phyloP scores from a whole-genome alignment of 2,329 filamentous ascomycete genomes.

The Trichoderma breve region DNA sequence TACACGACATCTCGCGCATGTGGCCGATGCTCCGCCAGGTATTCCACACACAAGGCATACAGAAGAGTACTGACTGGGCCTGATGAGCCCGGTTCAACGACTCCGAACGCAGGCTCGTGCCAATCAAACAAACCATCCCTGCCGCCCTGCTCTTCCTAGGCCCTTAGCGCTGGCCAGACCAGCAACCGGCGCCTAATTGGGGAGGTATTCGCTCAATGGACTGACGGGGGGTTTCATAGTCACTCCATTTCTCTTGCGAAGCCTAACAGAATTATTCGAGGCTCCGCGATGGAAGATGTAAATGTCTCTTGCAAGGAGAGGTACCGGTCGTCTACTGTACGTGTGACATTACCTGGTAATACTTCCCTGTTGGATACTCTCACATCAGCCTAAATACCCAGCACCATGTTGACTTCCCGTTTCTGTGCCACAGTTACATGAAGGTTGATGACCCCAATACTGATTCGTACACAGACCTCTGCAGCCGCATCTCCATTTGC shows the following conservation, averaged over 20 bases:
- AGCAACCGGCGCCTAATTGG: background rate
- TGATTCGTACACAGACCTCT: background rate
- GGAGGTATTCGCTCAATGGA: background rate
- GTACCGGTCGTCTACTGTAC: background rate
- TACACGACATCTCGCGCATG: background rate
- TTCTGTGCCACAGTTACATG: background rate
- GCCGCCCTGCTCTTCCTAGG: background rate
- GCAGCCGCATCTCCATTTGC: background rate
- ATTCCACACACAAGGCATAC: background rate
- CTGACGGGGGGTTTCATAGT: constrained; percentile 1
- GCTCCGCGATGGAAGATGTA: background rate
- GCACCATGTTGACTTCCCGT: background rate
- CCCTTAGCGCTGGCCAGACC: constrained; percentile 6
- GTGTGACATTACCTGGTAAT: background rate
- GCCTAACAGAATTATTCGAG: background rate
- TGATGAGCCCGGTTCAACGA: background rate
- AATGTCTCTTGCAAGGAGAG: background rate
- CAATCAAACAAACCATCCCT: constrained; percentile 2
- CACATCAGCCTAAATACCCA: constrained; percentile 6
- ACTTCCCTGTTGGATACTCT: background rate
- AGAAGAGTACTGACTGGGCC: background rate
- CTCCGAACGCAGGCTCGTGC: background rate
- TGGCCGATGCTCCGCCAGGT: background rate
- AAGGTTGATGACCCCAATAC: background rate
- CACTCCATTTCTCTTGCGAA: constrained; percentile 1